Percentiles rank a stretch among this genome's conserved stretches.
Evolutionary conservation across 352 stramenopile genomes (phyloP).

Genomic region (Peronosclerospora sorghi): DNA sequence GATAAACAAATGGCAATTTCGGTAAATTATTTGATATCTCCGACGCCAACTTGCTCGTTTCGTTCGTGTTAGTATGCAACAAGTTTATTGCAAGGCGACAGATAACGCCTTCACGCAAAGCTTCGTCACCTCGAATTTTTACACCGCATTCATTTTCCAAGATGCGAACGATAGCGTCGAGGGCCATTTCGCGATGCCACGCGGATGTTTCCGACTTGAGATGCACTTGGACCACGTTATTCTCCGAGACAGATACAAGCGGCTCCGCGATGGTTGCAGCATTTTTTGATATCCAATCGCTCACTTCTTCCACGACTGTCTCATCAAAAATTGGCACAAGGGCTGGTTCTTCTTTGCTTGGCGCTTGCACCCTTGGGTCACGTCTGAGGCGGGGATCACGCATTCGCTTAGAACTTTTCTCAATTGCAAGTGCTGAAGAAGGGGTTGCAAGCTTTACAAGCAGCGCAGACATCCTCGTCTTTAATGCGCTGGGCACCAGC

Average conservation of each 20-base stretch:
- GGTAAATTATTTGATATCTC: constrained; percentile 5
- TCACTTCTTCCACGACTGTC: constrained; percentile 42
- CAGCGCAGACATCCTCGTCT: constrained; percentile 47
- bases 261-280: constrained; percentile 68
- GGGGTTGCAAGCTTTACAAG: constrained; percentile 55
- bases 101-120: constrained; percentile 50
- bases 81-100: constrained; percentile 54
- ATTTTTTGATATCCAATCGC: constrained; percentile 75
- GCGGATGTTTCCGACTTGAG: constrained; percentile 42
- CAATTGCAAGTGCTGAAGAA: constrained; percentile 65
- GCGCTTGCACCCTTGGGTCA: constrained; percentile 25
- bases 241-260: constrained; percentile 60
- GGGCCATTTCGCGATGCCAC: constrained; percentile 70
- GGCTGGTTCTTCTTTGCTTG: constrained; percentile 33
- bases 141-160: constrained; percentile 69
- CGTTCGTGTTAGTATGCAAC: constrained; percentile 45
- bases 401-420: constrained; percentile 54
- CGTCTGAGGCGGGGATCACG: constrained; percentile 49
- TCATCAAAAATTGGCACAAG: constrained; percentile 68
- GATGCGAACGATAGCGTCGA: constrained; percentile 51
- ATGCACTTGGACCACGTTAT: constrained; percentile 69
- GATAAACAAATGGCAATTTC: constrained; percentile 46
- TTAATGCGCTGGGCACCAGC: constrained; percentile 62
- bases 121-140: constrained; percentile 49
- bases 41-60: constrained; percentile 19